A percentile compares a stretch with the other conserved stretches of the same genome.
These are phyloP conservation scores for Ceratocystis cacaofunesta DNA, from an alignment of 2,329 filamentous ascomycete genomes.

Conservation along the genomic window DNA sequence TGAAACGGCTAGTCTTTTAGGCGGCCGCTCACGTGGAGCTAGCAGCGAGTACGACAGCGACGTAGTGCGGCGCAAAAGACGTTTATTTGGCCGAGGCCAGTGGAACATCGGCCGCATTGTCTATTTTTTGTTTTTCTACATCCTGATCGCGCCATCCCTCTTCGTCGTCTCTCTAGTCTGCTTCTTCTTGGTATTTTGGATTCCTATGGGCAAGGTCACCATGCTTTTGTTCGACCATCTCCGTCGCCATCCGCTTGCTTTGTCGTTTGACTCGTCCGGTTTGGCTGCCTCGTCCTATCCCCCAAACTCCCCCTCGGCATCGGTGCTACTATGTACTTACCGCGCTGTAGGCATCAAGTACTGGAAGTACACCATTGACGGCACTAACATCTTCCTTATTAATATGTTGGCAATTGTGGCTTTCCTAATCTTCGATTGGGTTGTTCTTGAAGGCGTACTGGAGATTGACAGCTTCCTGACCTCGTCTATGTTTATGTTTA, in stretches of 20 bases:
- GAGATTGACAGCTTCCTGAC: constrained; percentile 61
- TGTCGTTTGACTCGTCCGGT: constrained; percentile 83
- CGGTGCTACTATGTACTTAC: constrained; percentile 91
- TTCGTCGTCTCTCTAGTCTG: constrained; percentile 77
- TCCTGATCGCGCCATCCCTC: constrained; percentile 71
- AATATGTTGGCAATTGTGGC: constrained; percentile 88
- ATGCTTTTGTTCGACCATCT: constrained; percentile 82
- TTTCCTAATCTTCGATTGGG: constrained; percentile 90
- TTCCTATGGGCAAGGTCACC: constrained; percentile 95
- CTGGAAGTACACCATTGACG: constrained; percentile 98
- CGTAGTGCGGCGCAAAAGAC: constrained; percentile 42
- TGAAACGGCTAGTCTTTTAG: constrained; percentile 81
- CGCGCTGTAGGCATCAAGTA: constrained; percentile 87
- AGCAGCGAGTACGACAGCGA: constrained; percentile 23
- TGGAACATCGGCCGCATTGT: constrained; percentile 92
- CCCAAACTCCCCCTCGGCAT: constrained; percentile 51
- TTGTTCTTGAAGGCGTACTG: constrained; percentile 54
- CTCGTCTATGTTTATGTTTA: constrained; percentile 72
- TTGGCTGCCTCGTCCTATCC: constrained; percentile 53
- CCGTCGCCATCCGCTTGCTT: constrained; percentile 75
- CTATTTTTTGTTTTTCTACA: constrained; percentile 95
- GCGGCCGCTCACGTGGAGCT: constrained; percentile 30
- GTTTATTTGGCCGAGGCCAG: constrained; percentile 84
- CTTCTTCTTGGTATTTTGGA: constrained; percentile 95
- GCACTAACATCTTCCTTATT: constrained; percentile 97